These are phyloP conservation scores for Aspergillus ochraceoroseus DNA, from an alignment of 2,329 filamentous ascomycete species.

Conservation along the genomic window DNA sequence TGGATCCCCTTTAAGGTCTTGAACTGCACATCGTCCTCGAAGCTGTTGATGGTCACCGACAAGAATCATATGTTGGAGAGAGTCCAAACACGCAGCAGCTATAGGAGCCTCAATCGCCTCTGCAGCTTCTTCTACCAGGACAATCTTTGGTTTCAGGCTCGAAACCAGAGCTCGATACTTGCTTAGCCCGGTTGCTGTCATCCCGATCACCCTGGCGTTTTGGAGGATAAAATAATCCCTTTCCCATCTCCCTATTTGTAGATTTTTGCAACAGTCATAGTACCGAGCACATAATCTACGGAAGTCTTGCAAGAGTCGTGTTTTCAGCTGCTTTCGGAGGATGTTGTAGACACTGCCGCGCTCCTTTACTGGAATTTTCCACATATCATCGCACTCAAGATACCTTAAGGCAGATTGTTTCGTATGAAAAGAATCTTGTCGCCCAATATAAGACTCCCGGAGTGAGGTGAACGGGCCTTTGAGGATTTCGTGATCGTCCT, in stretches of 20 bases:
- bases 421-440: constrained; percentile 7
- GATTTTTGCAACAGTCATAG: constrained; percentile 46
- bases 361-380: constrained; percentile 51
- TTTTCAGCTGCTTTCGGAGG: constrained; percentile 55
- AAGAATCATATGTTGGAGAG: constrained; percentile 60
- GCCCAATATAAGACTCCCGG: constrained; percentile 39
- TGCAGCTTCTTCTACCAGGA: constrained; percentile 75
- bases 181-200: constrained; percentile 74
- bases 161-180: constrained; percentile 71
- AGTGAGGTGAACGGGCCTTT: constrained; percentile 45
- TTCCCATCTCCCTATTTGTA: constrained; percentile 57
- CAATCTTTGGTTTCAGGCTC: constrained; percentile 59
- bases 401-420: constrained; percentile 37
- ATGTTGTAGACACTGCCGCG: constrained; percentile 64
- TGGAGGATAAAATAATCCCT: constrained; percentile 58
- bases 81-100: constrained; percentile 56
- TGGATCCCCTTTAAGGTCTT: constrained; percentile 54
- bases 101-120: constrained; percentile 62
- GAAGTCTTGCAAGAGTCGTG: constrained; percentile 46
- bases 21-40: constrained; percentile 60
- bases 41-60: constrained; percentile 81
- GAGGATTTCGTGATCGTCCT: constrained; percentile 53
- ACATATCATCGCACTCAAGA: constrained; percentile 52
- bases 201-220: constrained; percentile 56
- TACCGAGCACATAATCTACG: constrained; percentile 50